Evolutionary conservation across 1,284 basidiomycete genomes (phyloP).

Genomic region (Leccinum cinnamomeum): DNA sequence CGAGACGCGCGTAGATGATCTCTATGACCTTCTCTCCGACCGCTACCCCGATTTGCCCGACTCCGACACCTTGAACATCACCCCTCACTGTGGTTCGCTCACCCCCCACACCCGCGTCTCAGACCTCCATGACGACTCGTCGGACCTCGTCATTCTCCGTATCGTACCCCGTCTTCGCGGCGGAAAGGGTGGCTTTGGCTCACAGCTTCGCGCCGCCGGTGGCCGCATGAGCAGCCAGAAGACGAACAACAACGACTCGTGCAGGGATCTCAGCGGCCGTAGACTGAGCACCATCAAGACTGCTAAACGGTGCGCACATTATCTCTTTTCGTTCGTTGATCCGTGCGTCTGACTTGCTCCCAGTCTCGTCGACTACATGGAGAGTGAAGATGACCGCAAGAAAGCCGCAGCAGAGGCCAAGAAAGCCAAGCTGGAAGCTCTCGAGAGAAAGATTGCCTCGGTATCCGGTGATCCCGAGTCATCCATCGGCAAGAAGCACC

Average conservation of each 20-base stretch:
- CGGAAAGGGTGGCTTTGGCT: constrained; percentile 98
- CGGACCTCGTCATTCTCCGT: constrained; percentile 56
- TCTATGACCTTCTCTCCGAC: constrained; percentile 53
- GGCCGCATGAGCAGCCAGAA: constrained; percentile 97
- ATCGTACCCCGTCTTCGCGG: constrained; percentile 75
- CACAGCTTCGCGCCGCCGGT: constrained; percentile 93
- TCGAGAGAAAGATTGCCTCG: constrained; percentile 77
- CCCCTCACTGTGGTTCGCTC: constrained; percentile 52
- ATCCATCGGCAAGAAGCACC: constrained; percentile 76
- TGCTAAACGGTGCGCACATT: constrained; percentile 74
- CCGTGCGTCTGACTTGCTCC: constrained; percentile 10
- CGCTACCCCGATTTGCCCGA: constrained; percentile 60
- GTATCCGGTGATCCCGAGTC: constrained; percentile 53
- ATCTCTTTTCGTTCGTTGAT: not conserved
- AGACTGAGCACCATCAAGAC: constrained; percentile 94
- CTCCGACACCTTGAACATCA: constrained; percentile 50
- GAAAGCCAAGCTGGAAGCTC: constrained; percentile 81
- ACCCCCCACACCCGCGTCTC: constrained; percentile 43
- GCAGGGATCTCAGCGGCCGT: constrained; percentile 89
- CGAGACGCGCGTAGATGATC: constrained; percentile 47
- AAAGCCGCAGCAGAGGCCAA: constrained; percentile 80
- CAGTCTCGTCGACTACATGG: constrained; percentile 89
- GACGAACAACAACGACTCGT: constrained; percentile 94
- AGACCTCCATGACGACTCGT: constrained; percentile 42
- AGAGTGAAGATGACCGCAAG: constrained; percentile 79